Evolutionary conservation across 1,284 basidiomycete genomes (phyloP).

Genomic region (Boletus nobilissimus): DNA sequence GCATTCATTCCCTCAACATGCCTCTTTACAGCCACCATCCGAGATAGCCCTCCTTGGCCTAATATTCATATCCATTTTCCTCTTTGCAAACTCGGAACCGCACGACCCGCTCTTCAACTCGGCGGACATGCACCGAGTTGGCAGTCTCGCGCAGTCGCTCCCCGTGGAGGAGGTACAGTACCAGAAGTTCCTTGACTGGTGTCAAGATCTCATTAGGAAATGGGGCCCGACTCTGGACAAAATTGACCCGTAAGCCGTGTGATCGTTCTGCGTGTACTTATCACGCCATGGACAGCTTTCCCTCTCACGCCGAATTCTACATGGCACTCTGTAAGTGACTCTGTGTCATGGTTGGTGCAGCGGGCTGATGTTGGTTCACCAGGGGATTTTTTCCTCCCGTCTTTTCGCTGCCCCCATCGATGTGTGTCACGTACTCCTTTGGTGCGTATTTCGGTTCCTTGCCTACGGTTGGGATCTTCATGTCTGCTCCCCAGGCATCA

Average conservation of each 20-base stretch:
- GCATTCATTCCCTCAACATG: conserved; percentile 35
- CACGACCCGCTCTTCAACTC: too few species aligned
- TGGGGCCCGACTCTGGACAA: too few species aligned
- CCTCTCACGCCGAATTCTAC: conserved; percentile 48
- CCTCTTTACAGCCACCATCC: conserved; percentile 44
- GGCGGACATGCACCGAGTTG: conserved; percentile 8
- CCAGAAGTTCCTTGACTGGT: conserved; percentile 17
- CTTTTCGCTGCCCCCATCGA: conserved; percentile 58
- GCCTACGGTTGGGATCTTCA: background rate
- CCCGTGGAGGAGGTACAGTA: conserved; percentile 39
- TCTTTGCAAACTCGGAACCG: conserved; percentile 42
- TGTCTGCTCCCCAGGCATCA: conserved; percentile 44
- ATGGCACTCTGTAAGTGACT: conserved; percentile 48
- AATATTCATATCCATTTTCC: conserved; percentile 41
- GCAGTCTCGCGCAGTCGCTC: too few species aligned
- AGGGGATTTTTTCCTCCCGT: conserved; percentile 64
- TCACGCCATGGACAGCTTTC: conserved; percentile 32
- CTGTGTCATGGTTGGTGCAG: background rate
- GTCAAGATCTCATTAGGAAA: too few species aligned
- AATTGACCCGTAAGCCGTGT: too few species aligned
- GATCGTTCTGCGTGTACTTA: background rate
- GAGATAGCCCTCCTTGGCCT: conserved; percentile 41
- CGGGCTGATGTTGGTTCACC: too few species aligned
- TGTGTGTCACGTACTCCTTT: conserved; percentile 62
- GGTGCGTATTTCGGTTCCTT: conserved; percentile 45